Percentiles rank a stretch among this genome's conserved stretches.
phyloP scores from a whole-genome alignment of 331 rosid species.

The Malus hybrid region DNA sequence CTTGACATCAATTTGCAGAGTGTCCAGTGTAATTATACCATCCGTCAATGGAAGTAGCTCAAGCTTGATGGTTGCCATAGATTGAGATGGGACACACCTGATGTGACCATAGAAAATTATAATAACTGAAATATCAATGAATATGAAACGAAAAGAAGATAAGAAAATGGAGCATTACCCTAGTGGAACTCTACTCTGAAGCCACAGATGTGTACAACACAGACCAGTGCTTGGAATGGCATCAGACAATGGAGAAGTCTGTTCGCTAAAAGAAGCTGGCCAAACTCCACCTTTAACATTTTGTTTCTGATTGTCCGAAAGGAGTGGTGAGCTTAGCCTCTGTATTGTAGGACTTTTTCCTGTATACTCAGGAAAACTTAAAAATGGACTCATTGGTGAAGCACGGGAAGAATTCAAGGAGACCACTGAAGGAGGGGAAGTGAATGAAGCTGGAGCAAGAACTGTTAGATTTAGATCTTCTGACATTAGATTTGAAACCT shows the following conservation, averaged over 20 bases:
- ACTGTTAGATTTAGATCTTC: constrained; percentile 83
- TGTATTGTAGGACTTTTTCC: constrained; percentile 36
- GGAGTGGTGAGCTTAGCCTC: constrained; percentile 38
- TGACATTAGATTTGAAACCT: constrained; percentile 88
- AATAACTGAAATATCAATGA: constrained; percentile 12
- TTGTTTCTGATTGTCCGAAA: constrained; percentile 38
- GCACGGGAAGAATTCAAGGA: constrained; percentile 58
- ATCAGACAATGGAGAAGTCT: constrained; percentile 38
- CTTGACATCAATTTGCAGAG: constrained; percentile 77
- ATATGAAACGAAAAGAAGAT: background rate
- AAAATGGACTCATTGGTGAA: constrained; percentile 68
- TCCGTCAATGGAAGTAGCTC: constrained; percentile 91
- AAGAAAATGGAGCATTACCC: constrained; percentile 46
- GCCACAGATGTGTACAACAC: constrained; percentile 86
- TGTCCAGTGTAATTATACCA: constrained; percentile 85
- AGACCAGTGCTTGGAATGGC: constrained; percentile 50
- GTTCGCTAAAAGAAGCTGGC: constrained; percentile 36
- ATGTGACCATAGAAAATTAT: constrained; percentile 11
- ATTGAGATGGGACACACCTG: constrained; percentile 81
- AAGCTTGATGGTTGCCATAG: constrained; percentile 75
- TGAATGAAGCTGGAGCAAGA: constrained; percentile 81
- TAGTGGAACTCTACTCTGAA: constrained; percentile 94
- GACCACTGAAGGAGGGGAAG: constrained; percentile 61
- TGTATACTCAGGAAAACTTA: constrained; percentile 47
- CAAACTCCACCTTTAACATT: constrained; percentile 22